Evolutionary conservation across 2,329 filamentous ascomycete species (phyloP).

Genomic region (Penicillium sp.): DNA sequence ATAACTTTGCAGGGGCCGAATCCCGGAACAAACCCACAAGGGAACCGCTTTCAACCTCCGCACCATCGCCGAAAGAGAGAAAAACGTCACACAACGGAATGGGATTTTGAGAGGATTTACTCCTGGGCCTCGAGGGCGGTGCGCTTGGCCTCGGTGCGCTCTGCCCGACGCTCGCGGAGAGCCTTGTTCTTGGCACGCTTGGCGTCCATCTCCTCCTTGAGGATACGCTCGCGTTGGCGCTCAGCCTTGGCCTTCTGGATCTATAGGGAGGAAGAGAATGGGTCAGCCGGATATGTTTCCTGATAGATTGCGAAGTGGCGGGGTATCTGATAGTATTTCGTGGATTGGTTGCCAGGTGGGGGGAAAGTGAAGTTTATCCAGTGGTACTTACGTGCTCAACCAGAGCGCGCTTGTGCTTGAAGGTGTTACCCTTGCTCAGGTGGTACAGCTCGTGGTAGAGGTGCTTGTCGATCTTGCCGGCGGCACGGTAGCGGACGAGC

Average conservation of each 20-base stretch:
- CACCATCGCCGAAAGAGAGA: slow-evolving; percentile 36
- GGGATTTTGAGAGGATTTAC: slow-evolving; percentile 34
- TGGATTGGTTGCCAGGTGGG: not conserved
- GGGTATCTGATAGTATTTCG: not conserved
- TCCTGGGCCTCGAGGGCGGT: slow-evolving; percentile 71
- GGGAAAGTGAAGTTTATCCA: not conserved
- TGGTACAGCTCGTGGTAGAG: slow-evolving; percentile 99
- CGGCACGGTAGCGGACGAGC: slow-evolving; percentile 98
- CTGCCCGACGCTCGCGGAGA: slow-evolving; percentile 95
- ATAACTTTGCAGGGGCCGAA: slow-evolving; percentile 25
- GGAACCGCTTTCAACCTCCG: slow-evolving; percentile 37
- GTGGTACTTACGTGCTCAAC: slow-evolving; percentile 89
- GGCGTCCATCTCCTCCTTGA: slow-evolving; percentile 99
- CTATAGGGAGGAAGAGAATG: slow-evolving; percentile 52
- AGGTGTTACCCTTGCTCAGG: slow-evolving; percentile 99
- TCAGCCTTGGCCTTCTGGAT: slow-evolving; percentile 99
- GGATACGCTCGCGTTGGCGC: slow-evolving; percentile 90
- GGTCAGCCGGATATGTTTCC: slow-evolving; percentile 16
- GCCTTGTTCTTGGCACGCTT: slow-evolving; percentile 99
- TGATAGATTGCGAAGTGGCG: not conserved
- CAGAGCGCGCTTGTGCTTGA: slow-evolving; percentile 99
- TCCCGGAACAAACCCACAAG: slow-evolving; percentile 30
- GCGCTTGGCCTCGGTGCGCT: slow-evolving; percentile 89
- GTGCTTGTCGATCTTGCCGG: slow-evolving; percentile 99
- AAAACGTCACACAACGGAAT: slow-evolving; percentile 33